Base-by-base conservation (phyloP, 1,139 yeast genomes). In the Pichia sp. region DNA sequence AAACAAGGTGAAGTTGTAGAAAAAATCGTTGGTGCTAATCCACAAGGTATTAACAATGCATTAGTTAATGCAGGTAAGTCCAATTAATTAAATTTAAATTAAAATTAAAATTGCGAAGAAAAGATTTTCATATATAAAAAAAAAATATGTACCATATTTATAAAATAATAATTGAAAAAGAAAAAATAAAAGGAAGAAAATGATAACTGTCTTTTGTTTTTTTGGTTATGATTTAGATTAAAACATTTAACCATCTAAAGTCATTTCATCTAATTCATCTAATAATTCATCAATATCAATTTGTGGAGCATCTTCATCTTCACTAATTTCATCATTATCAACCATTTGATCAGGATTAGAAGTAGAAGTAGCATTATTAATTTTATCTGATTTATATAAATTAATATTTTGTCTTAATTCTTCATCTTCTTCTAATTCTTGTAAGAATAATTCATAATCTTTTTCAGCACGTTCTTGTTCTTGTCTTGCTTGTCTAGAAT, bases 371-470 rank as follows among this genome's bases (percentile, higher is more conserved):
- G 50, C 53, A 28, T 53, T 55, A 39, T 40, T 52, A 5, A 42
- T 47, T 26, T 61, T 64, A n/a, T 68, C 67, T 47, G 81, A 79
- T 73, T 88, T 92, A 73, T 92, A 92, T 62, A 92, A 66, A 65
- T 92, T 90, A 67, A 92, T 81, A 44, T 89, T 82, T 59, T 85
- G 90, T 74, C 98, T 86, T 67, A 94, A 78, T 66, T 92, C 99
- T 50, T 83, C 82, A 69, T 92, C 99, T 70, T 92, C 97, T 73
- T 92, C 98, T 67, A 94, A 81, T 67, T 92, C 97, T 72, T 88
- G 97, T 72, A 94, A 79, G 85, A 92, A 92, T 61, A 84, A 67
- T 70, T 92, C 99, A 70, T 90, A 92, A 69, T 92, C 99, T 68
- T 81, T 84, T 70, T 92, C 97, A 3, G 95, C 96, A 62, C 87